Evolutionary conservation across 352 stramenopile species (phyloP), one percentile per base, ranked within the genome.

Genomic region (Pilasporangium apinafurcum): DNA sequence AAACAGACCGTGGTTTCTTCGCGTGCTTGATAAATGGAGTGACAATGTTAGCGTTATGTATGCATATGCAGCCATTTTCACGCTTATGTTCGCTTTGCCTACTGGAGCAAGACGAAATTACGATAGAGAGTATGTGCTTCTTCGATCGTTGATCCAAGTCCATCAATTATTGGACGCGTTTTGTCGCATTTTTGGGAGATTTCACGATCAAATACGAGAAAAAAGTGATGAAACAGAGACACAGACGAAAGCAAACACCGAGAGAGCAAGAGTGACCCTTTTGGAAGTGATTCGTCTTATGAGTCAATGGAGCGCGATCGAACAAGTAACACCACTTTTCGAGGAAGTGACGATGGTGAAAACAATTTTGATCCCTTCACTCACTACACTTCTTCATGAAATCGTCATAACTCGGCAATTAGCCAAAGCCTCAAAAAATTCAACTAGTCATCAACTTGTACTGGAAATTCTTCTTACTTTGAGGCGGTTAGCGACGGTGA

Each of bases 81-180:
- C 40, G 22, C 44, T 48, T 17, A n/a, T 32, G 14, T 56, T 65
- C 30, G 50, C 56, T 14, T 13, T 53, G 6, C 56, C 56, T n/a
- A n/a, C n/a, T n/a, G n/a, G n/a, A n/a, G n/a, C n/a, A n/a, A 4
- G 17, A 48, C 26, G 18, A 37, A n/a, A 21, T 54, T 14, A 20
- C 22, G 5, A 20, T 12, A 4, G 31, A n/a, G 6, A 24, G 26
- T 13, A n/a, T 24, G n/a, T 24, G 5, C 31, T 60, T 6, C 24
- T 16, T 20, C 17, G 12, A 34, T 25, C 40, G 14, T 32, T 55
- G 31, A 31, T 48, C 3, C 31, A 27, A 1, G 25, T 21, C 9
- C 37, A 30, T 24, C 27, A 31, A 1, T 10, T 53, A 17, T 17
- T 42, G 5, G 14, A 24, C 5, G 8, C 5, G 13, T 21, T 53